phyloP scores from a whole-genome alignment of 108 stramenopile species.

The Schizochytrium sp. region DNA sequence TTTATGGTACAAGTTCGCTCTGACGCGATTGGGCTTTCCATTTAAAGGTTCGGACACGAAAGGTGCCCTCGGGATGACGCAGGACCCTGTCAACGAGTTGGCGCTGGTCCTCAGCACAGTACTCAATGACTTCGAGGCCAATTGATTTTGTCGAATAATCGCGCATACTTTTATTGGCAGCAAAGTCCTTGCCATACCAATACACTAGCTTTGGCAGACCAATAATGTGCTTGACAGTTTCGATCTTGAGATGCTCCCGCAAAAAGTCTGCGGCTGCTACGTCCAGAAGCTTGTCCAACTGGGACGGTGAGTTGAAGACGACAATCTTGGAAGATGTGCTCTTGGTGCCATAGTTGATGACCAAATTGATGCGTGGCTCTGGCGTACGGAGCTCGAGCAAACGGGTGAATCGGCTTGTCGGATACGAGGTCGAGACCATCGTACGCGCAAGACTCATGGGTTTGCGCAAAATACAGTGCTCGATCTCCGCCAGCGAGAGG shows the following conservation, averaged over 20 bases:
- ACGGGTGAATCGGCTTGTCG: neutral
- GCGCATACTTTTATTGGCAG: neutral
- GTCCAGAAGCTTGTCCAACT: neutral
- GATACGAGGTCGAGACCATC: neutral
- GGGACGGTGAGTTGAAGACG: neutral
- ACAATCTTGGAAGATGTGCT: neutral
- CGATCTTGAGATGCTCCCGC: neutral
- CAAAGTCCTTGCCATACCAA: slow-evolving; percentile 8
- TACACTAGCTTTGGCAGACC: neutral
- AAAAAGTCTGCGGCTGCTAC: neutral
- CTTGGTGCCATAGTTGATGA: neutral
- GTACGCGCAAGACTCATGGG: slow-evolving; percentile 6
- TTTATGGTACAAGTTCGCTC: neutral
- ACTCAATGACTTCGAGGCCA: neutral
- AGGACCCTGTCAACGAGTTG: neutral
- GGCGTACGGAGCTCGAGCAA: neutral
- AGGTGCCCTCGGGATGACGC: neutral
- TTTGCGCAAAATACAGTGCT: neutral
- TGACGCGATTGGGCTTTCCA: neutral
- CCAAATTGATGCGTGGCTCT: neutral
- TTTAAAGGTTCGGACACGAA: neutral
- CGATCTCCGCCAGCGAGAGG: neutral
- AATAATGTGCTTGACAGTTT: neutral
- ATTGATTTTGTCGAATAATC: neutral
- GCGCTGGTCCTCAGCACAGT: neutral